Percentiles rank a stretch among this genome's conserved stretches.
These are phyloP conservation scores for Linum usitatissimum DNA, from an alignment of 345 rosid genomes.

Conservation along the genomic window DNA sequence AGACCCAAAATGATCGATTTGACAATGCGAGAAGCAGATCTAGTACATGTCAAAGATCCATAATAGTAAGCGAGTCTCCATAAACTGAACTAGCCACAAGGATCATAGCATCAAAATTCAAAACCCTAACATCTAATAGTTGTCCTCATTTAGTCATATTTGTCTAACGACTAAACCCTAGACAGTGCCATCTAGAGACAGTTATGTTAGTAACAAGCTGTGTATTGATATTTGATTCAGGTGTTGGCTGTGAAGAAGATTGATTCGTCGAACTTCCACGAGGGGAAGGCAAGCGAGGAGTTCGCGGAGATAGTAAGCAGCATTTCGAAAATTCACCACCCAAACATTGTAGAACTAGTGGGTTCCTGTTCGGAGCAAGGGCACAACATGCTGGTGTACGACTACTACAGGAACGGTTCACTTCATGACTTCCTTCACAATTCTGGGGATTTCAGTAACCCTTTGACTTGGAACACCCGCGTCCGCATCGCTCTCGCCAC, in stretches of 20 bases:
- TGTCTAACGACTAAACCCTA: too few species aligned
- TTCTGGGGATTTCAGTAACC: slow-evolving; percentile 87
- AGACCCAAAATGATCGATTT: too few species aligned
- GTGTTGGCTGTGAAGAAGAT: slow-evolving; percentile 69
- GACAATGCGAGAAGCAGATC: too few species aligned
- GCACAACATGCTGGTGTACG: slow-evolving; percentile 59
- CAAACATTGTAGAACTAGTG: slow-evolving; percentile 61
- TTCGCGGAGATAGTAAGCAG: slow-evolving; percentile 53
- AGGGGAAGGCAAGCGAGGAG: slow-evolving; percentile 23
- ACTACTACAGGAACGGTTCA: slow-evolving; percentile 78
- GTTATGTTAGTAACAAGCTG: too few species aligned
- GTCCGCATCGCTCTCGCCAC: slow-evolving; percentile 78
- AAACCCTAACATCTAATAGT: too few species aligned
- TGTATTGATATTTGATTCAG: too few species aligned
- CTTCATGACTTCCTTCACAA: slow-evolving; percentile 76
- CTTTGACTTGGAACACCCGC: slow-evolving; percentile 95
- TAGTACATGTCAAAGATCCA: too few species aligned
- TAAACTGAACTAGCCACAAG: too few species aligned
- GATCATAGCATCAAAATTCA: too few species aligned
- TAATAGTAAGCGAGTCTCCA: too few species aligned
- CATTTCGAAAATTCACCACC: slow-evolving; percentile 71
- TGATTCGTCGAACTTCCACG: slow-evolving; percentile 52
- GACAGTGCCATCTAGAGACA: too few species aligned
- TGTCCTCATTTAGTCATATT: too few species aligned
- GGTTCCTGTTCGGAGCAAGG: slow-evolving; percentile 83